Evolutionary conservation across 305 asterid genomes (phyloP).

Genomic region (Rubia tinctorum): DNA sequence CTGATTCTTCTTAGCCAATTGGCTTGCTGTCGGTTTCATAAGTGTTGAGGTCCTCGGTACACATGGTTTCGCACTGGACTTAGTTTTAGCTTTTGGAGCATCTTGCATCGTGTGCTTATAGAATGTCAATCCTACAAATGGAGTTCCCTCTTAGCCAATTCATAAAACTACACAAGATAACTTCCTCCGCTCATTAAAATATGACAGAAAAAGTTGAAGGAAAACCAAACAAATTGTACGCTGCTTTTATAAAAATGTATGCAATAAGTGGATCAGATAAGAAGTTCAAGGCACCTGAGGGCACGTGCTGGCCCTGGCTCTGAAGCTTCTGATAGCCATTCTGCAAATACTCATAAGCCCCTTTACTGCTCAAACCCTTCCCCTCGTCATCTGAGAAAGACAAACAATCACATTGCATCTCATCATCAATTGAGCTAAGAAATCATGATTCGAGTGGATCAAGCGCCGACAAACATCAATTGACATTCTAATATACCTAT

Average conservation of each 20-base stretch:
- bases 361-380: conserved; percentile 8
- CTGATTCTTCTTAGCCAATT: conserved; percentile 82
- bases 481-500: conserved; percentile 8
- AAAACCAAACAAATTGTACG: not conserved
- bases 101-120: conserved; percentile 44
- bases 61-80: conserved; percentile 43
- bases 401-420: conserved; percentile 2
- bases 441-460: not conserved
- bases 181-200: not conserved
- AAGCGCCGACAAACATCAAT: not conserved
- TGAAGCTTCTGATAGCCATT: conserved; percentile 19
- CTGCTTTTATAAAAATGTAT: not conserved
- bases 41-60: conserved; percentile 77
- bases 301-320: conserved; percentile 28
- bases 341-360: conserved; percentile 14
- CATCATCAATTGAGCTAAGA: not conserved
- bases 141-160: conserved; percentile 6
- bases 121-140: conserved; percentile 55
- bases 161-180: not conserved
- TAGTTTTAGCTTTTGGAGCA: conserved; percentile 39
- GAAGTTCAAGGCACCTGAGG: conserved; percentile 28
- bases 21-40: conserved; percentile 96
- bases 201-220: not conserved
- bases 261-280: not conserved
- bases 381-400: conserved; percentile 22